Evolutionary conservation across 2,329 filamentous ascomycete species (phyloP), one percentile per base, ranked within the genome.

Genomic region (Trichoderma breve): DNA sequence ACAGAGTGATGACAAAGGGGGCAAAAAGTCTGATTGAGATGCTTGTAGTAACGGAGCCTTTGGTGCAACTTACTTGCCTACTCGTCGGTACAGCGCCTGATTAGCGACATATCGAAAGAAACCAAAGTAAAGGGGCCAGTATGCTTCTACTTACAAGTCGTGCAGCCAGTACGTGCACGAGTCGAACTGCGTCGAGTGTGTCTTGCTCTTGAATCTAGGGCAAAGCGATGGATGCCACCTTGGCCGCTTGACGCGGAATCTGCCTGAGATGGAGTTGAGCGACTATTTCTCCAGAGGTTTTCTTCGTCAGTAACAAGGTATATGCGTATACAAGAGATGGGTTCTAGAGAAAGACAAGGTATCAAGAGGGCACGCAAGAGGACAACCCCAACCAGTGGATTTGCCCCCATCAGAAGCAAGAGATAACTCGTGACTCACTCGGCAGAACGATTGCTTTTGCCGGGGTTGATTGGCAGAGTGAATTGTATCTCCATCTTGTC

Each of bases 141-240:
- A 24, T 57, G 78, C 80, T 21, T 32, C n/a, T 21, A 60, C 57
- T 79, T 74, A 83, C 81, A 83, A 15, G 80, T 82, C 36, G 73
- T 75, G 66, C 81, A 83, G 36, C 81, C 81, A 15, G 81, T 81
- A 21, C 81, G 81, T 18, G 81, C 80, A 53, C 81, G 78, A 2
- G 79, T 80, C 12, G 81, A 81, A 73, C 81, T 82, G 26, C 81
- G 79, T 15, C 81, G 77, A 7, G 81, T 83, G 71, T 83, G 81
- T 66, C 81, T 77, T 8, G 80, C 78, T 67, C 81, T 76, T 6
- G 81, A 76, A 43, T 82, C 81, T 47, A 83, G 80, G 2, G 81
- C 81, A 75, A 83, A 83, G 18, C 80, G 77, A 78, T 82, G 79
- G 9, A 79, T 81, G 18, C 79, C 77, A 34, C 77, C 77, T 63